A percentile compares a stretch with the other conserved stretches of the same genome.
These are phyloP conservation scores for Mycena filopes DNA, from an alignment of 768 basidiomycete species.

Conservation along the genomic window DNA sequence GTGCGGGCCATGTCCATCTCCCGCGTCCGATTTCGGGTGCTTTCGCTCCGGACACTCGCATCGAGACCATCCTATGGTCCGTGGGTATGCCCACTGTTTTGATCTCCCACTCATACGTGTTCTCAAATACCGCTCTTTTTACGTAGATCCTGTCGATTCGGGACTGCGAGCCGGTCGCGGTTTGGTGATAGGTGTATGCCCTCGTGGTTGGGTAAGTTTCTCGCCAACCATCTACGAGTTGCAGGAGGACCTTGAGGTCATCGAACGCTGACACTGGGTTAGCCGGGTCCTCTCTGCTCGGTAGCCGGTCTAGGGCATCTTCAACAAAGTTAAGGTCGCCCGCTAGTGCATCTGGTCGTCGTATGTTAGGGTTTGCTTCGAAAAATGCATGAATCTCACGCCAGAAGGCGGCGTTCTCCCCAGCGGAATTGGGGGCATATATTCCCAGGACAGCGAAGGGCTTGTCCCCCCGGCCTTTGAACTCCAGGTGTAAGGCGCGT, in stretches of 20 bases:
- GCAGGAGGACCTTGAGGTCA: conserved; percentile 30
- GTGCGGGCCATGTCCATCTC: no score
- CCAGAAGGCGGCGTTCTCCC: conserved; percentile 46
- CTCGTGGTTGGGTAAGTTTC: conserved; percentile 30
- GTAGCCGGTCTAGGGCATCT: conserved; percentile 48
- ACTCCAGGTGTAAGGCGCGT: not conserved
- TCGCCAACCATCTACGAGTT: conserved; percentile 47
- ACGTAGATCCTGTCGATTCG: no score
- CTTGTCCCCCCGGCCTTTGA: conserved; percentile 29
- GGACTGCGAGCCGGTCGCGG: no score
- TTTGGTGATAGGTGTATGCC: no score
- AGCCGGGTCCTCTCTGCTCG: no score
- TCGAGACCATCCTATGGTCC: conserved; percentile 6
- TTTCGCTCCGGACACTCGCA: not conserved
- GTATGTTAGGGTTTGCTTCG: conserved; percentile 9
- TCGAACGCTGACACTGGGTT: conserved; percentile 30
- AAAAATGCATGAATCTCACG: conserved; percentile 23
- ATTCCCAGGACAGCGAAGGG: conserved; percentile 42
- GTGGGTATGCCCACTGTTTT: conserved; percentile 7
- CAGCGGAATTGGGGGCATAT: conserved; percentile 47
- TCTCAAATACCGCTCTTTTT: no score
- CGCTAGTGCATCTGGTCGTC: conserved; percentile 45
- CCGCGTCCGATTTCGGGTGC: conserved; percentile 45
- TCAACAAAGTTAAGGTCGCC: conserved; percentile 58
- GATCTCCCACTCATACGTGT: no score